Evolutionary conservation across 2,329 filamentous ascomycete species (phyloP), one percentile per base, ranked within the genome.

Genomic region (Cylindrodendrum hubeiense): DNA sequence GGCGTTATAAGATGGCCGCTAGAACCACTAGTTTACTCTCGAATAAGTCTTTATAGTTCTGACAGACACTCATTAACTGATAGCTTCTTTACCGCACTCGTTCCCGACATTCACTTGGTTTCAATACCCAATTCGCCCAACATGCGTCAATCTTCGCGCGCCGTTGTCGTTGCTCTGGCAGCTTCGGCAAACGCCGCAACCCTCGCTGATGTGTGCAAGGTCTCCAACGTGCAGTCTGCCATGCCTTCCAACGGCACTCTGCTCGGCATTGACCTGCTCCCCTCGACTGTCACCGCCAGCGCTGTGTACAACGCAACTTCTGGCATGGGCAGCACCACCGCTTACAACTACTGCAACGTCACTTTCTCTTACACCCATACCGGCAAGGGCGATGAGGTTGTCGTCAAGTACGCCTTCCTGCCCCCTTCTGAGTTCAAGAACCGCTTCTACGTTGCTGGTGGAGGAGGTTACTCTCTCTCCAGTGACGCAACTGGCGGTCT

Each of bases 381-480:
- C 17, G 75, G 76, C 37, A 73, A 73, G 54, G 68, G 60, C 39
- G 76, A 79, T 62, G 71, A 67, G n/a, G 75, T 81, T 3, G 66
- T 77, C 5, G 60, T 81, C 47, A 73, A 74, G 60, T 80, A 80
- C 51, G 74, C 69, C 21, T 76, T 81, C 63, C 80, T 79, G 4
- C 47, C 44, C 44, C 78, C 79, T 0, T 73, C 75, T 21, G 74
- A 77, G 44, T 85, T 81, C 71, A 69, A 82, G 69, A 82, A 81
- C 69, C 81, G 82, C 19, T 85, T 82, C 72, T 82, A 83, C 57
- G 78, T 82, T 6, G 79, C 72, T 15, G 83, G 82, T 8, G 82
- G 83, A 21, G 82, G 81, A 22, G 83, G 82, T 2, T 84, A 78
- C 73, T 70, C 68, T 12, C 68, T 70, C 17, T 61, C 44, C 56